phyloP scores from a whole-genome alignment of 176 grass and related monocot genomes.

The Raddia distichophylla region DNA sequence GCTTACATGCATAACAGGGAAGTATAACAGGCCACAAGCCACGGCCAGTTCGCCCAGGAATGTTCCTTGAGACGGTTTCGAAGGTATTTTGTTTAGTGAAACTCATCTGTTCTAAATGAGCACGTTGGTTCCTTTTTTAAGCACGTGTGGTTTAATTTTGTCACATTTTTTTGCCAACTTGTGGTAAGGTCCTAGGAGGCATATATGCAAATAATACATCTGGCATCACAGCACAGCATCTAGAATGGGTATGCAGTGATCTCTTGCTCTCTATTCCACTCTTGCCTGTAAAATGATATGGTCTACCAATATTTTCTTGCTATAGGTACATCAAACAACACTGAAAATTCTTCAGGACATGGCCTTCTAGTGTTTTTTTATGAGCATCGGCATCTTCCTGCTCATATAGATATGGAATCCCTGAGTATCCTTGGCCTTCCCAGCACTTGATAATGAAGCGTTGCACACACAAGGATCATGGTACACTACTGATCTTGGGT shows the following conservation, averaged over 20 bases:
- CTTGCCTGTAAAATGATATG: background rate
- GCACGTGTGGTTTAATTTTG: background rate
- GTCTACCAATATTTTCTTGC: slow-evolving; percentile 25
- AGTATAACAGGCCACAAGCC: slow-evolving; percentile 66
- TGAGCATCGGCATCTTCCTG: background rate
- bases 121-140: background rate
- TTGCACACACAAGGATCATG: background rate
- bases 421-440: background rate
- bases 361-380: slow-evolving; percentile 54
- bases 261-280: background rate
- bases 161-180: slow-evolving; percentile 2
- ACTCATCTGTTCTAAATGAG: background rate
- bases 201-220: slow-evolving; percentile 74
- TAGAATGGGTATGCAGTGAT: slow-evolving; percentile 77
- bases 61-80: slow-evolving; percentile 90
- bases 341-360: slow-evolving; percentile 90
- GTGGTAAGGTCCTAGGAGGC: slow-evolving; percentile 77
- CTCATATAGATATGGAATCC: background rate
- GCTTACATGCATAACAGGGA: slow-evolving; percentile 51
- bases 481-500: background rate
- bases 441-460: background rate
- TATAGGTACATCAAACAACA: slow-evolving; percentile 81
- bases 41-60: slow-evolving; percentile 83
- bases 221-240: slow-evolving; percentile 91
- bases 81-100: slow-evolving; percentile 54